Base-by-base conservation (phyloP, 208 protist species). In the Acanthamoeba healyi region DNA sequence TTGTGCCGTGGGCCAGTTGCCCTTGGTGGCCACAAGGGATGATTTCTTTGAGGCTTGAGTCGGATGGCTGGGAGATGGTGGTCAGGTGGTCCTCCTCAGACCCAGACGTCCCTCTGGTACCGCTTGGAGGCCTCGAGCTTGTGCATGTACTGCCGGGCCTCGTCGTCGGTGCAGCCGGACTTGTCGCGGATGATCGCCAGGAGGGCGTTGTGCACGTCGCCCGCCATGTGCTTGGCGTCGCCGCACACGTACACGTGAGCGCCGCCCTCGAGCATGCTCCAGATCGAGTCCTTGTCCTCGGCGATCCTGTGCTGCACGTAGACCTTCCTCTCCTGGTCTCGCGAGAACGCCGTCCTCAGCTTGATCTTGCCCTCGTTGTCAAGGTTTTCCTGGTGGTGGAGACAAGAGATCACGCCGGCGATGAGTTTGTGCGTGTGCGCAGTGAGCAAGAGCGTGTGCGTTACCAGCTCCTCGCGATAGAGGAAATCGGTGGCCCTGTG, bases 221-320 rank as follows among this genome's bases (percentile, higher is more conserved):
- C 94, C 22, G 95, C 88, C 95, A 96, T 96, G 82, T 92, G 34
- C 65, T 94, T 94, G 36, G 92, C 92, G 7, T 93, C 90, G 3
- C 95, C 92, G 51, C 81, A 96, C 36, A 96, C 94, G 87, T 95
- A 94, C 12, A 96, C 82, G 26, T 90, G 82, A 29, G 82, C 82
- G 12, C 82, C 82, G 1, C 56, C 56, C 82, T 94, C 54, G 36
- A 96, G 65, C 19, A 95, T n/a, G 34, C 36, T 17, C 89, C 94
- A 96, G 77, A 95, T 91, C 56, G 40, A 32, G 19, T 94, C 38
- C 17, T 56, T 74, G 46, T 95, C 86, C 44, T 95, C 24, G 17
- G 65, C 51, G 32, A 96, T 96, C 17, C 51, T 42, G 87, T 96
- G 58, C 63, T 96, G 95, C 54, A 96, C 95, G 79, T 96, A 96